Percentiles rank a stretch among this genome's conserved stretches.
Evolutionary conservation across 2,329 filamentous ascomycete genomes (phyloP).

Genomic region (Graphium sp.): DNA sequence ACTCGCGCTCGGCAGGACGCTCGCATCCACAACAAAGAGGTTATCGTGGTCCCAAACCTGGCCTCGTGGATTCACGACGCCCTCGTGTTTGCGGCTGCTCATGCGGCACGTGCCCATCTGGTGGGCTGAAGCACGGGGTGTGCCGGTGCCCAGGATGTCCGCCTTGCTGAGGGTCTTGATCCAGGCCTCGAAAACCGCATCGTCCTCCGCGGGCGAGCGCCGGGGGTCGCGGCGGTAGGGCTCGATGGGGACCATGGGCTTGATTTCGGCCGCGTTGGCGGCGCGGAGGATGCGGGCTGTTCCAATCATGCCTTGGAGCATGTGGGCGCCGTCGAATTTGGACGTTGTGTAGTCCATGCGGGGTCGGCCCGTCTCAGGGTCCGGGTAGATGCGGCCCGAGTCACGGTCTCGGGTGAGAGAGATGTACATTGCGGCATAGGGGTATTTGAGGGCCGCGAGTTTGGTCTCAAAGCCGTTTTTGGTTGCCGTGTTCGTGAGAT

Average conservation of each 20-base stretch:
- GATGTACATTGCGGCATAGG: slow-evolving; percentile 57
- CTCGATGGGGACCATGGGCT: slow-evolving; percentile 41
- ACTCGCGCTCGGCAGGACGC: slow-evolving; percentile 59
- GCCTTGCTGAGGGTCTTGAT: slow-evolving; percentile 31
- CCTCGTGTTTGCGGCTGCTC: slow-evolving; percentile 32
- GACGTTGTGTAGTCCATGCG: slow-evolving; percentile 56
- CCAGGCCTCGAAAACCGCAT: slow-evolving; percentile 46
- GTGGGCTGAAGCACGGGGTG: slow-evolving; percentile 48
- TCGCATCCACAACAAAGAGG: slow-evolving; percentile 57
- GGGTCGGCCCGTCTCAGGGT: slow-evolving; percentile 47
- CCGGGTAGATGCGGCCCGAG: slow-evolving; percentile 55
- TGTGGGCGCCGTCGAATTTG: slow-evolving; percentile 53
- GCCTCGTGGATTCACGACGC: slow-evolving; percentile 41
- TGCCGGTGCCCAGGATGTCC: slow-evolving; percentile 27
- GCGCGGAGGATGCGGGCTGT: slow-evolving; percentile 64
- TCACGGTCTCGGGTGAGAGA: slow-evolving; percentile 61
- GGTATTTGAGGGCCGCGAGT: slow-evolving; percentile 48
- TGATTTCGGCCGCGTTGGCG: slow-evolving; percentile 66
- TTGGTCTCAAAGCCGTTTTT: slow-evolving; percentile 54
- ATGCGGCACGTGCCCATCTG: slow-evolving; percentile 71
- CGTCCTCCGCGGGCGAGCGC: slow-evolving; percentile 21
- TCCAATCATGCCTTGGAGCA: slow-evolving; percentile 54
- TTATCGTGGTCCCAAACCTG: slow-evolving; percentile 48
- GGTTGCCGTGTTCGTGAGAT: slow-evolving; percentile 50
- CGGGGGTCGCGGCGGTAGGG: slow-evolving; percentile 33